These are phyloP conservation scores for Penicillium sp. DNA, from an alignment of 2,329 filamentous ascomycete species.

Conservation along the genomic window DNA sequence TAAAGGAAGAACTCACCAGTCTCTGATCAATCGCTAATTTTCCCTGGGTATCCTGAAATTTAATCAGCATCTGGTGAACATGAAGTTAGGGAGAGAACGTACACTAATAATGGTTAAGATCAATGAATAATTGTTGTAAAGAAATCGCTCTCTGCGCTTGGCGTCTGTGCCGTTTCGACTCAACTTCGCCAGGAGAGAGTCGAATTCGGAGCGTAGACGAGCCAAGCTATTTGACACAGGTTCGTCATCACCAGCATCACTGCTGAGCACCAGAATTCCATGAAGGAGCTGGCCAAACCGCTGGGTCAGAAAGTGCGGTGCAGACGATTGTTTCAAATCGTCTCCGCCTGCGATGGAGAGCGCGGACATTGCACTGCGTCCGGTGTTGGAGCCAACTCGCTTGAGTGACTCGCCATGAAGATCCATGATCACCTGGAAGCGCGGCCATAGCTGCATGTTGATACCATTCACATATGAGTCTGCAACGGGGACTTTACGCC, in stretches of 20 bases:
- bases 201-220: constrained; percentile 76
- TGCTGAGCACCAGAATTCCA: constrained; percentile 77
- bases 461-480: constrained; percentile 93
- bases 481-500: constrained; percentile 82
- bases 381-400: constrained; percentile 50
- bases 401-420: constrained; percentile 86
- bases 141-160: constrained; percentile 79
- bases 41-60: constrained; percentile 45
- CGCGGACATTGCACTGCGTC: constrained; percentile 53
- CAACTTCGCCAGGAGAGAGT: constrained; percentile 76
- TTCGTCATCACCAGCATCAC: constrained; percentile 92
- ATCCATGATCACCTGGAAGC: constrained; percentile 92
- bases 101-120: constrained; percentile 88
- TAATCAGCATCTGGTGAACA: constrained; percentile 9
- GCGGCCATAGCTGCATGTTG: constrained; percentile 94
- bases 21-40: constrained; percentile 67
- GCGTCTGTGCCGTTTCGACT: constrained; percentile 74
- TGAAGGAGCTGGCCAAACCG: constrained; percentile 93
- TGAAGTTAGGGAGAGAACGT: constrained; percentile 17
- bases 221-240: constrained; percentile 80
- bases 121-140: constrained; percentile 95
- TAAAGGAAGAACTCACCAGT: constrained; percentile 34
- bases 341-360: constrained; percentile 53
- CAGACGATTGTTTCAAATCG: constrained; percentile 49
- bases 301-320: constrained; percentile 89